Evolutionary conservation across 805 yeast genomes (phyloP).

Genomic region (Ogataea minuta): DNA sequence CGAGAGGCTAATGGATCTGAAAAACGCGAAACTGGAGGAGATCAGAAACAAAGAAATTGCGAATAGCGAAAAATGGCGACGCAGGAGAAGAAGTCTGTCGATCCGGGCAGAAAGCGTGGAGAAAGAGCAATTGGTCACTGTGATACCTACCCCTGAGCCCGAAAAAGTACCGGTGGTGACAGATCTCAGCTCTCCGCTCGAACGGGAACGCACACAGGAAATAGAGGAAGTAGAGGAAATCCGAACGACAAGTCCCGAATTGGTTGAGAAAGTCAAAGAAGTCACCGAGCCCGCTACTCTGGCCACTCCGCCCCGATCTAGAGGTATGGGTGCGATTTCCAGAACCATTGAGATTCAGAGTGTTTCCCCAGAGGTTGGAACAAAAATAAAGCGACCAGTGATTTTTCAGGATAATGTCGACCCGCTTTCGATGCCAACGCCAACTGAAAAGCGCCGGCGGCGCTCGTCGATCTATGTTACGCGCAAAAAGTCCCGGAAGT

Average conservation of each 20-base stretch:
- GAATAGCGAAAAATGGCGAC: conserved; percentile 2
- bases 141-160: conserved; percentile 16
- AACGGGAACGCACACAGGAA: neutral
- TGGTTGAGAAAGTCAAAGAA: neutral
- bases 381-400: neutral
- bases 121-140: conserved; percentile 8
- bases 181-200: conserved; percentile 6
- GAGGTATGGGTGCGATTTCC: neutral
- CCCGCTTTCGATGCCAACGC: conserved; percentile 27
- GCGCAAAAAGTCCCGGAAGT: conserved; percentile 67
- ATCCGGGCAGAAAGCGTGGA: conserved; percentile 4
- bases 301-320: conserved; percentile 17
- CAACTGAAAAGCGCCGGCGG: conserved; percentile 41
- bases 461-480: conserved; percentile 63
- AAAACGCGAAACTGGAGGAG: conserved; percentile 13
- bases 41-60: conserved; percentile 9
- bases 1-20: conserved; percentile 6
- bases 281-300: conserved; percentile 1
- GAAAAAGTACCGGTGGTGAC: conserved; percentile 1
- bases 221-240: neutral
- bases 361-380: conserved; percentile 20
- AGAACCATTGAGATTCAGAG: conserved; percentile 16
- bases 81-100: conserved; percentile 7
- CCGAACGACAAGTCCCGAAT: neutral
- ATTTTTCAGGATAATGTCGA: conserved; percentile 21